These are phyloP conservation scores for Taphrina deformans DNA, from an alignment of 1,139 yeast genomes.

Conservation along the genomic window DNA sequence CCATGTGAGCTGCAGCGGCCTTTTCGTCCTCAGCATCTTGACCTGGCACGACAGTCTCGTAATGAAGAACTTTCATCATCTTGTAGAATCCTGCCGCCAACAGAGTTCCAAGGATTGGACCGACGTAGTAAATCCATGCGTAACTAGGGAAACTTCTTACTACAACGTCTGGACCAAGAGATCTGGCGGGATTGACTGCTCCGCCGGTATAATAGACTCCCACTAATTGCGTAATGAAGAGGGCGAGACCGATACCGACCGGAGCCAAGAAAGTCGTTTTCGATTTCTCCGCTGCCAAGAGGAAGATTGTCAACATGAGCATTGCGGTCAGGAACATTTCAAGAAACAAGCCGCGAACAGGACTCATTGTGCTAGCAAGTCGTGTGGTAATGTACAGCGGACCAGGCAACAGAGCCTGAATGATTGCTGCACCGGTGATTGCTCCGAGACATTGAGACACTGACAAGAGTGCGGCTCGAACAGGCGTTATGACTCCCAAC, in stretches of 20 bases:
- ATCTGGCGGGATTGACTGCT: conserved; percentile 88
- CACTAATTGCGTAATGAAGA: conserved; percentile 80
- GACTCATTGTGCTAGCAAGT: conserved; percentile 41
- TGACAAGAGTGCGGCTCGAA: conserved; percentile 67
- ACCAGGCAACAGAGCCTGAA: conserved; percentile 22
- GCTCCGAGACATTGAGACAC: conserved; percentile 76
- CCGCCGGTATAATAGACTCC: conserved; percentile 81
- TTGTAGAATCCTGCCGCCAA: conserved; percentile 21
- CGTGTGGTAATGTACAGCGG: conserved; percentile 14
- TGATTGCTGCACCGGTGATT: conserved; percentile 88
- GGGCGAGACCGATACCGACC: conserved; percentile 56
- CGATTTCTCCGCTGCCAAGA: conserved; percentile 81
- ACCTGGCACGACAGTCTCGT: conserved; percentile 25
- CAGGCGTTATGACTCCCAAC: conserved; percentile 71
- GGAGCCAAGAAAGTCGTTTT: conserved; percentile 32
- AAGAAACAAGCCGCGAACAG: conserved; percentile 72
- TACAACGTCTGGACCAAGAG: conserved; percentile 82
- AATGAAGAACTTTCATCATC: conserved; percentile 21
- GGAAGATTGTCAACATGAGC: conserved; percentile 72
- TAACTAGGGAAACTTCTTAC: conserved; percentile 69
- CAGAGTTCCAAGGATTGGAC: conserved; percentile 36
- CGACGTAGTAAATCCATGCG: conserved; percentile 78
- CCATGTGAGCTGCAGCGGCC: neutral
- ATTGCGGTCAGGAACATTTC: conserved; percentile 72
- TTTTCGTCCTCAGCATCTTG: conserved; percentile 23